phyloP scores from a whole-genome alignment of 768 basidiomycete genomes.

The Neoboletus magnificus region DNA sequence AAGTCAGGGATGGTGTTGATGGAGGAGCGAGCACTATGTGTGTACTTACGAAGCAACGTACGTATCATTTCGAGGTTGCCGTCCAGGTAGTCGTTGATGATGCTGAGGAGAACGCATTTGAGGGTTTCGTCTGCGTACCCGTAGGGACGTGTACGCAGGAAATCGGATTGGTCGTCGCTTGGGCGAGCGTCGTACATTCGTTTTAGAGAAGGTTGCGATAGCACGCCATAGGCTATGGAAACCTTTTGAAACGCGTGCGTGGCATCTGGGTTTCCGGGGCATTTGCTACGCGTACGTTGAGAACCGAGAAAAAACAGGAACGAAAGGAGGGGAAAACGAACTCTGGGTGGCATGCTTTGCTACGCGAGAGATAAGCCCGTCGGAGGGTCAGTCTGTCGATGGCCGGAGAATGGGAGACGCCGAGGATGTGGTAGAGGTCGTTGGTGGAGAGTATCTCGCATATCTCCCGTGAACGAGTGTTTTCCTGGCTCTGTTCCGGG shows the following conservation, averaged over 20 bases:
- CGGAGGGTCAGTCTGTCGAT: constrained; percentile 64
- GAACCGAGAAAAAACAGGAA: neutral
- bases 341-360: constrained; percentile 84
- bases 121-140: constrained; percentile 77
- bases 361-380: constrained; percentile 72
- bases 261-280: constrained; percentile 66
- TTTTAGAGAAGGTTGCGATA: constrained; percentile 68
- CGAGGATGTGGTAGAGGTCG: constrained; percentile 73
- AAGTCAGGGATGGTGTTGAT: neutral
- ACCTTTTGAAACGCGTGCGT: constrained; percentile 87
- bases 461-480: constrained; percentile 18
- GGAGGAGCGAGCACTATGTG: neutral
- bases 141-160: constrained; percentile 50
- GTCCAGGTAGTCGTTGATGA: constrained; percentile 79
- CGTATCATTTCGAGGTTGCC: constrained; percentile 86
- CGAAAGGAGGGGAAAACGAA: constrained; percentile 37
- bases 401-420: constrained; percentile 46
- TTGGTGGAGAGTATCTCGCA: constrained; percentile 55
- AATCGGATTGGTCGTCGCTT: constrained; percentile 41
- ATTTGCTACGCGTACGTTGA: constrained; percentile 57
- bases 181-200: constrained; percentile 65
- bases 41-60: constrained; percentile 60
- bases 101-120: constrained; percentile 64
- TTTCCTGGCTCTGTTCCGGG: constrained; percentile 9
- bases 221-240: constrained; percentile 76